Evolutionary conservation across 257 asterid species (phyloP), one percentile per base, ranked within the genome.

Genomic region (Plectranthus barbatus): DNA sequence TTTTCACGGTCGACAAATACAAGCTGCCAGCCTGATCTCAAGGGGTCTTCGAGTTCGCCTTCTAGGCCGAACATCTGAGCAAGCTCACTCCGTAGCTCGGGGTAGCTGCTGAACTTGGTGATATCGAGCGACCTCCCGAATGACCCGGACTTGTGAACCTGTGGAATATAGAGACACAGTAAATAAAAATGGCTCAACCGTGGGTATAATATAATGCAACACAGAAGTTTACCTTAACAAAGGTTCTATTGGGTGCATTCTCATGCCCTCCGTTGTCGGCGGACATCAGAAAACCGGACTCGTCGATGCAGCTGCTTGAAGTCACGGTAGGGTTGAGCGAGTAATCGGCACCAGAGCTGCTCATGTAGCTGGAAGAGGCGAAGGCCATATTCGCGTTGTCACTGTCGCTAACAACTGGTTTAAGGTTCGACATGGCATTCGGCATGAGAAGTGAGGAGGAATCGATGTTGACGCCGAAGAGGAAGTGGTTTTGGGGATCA

Each of bases 11-110:
- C 97, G 51, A 89, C 96, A 67, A 92, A 83, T 79, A 92, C 97
- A 92, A 92, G 99, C 99, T 92, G 99, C 99, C 97, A 92, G 96
- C 97, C 97, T 92, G 99, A 92, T 92, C 99, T 92, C 83, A 85
- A 70, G 51, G 91, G 91, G 75, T 85, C 94, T 72, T 85, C 95
- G 76, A 85, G 69, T 70, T 79, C 82, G 80, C 94, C 94, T 77
- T 85, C 86, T 20, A 88, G 92, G 66, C 94, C 90, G 71, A 88
- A 88, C 91, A 85, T 83, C 56, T 54, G 79, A 7, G 90, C 91
- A 57, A 88, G 91, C 62, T 80, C 94, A 69, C 80, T 55, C 4
- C 96, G 87, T 78, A 88, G 83, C 78, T 88, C 94, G 14, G 77
- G 80, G 72, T 88, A 88, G 81, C 86, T 81, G 83, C 88, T 85